Evolutionary conservation across 129 eudicot genomes (phyloP).

Genomic region (Calendula officinalis): DNA sequence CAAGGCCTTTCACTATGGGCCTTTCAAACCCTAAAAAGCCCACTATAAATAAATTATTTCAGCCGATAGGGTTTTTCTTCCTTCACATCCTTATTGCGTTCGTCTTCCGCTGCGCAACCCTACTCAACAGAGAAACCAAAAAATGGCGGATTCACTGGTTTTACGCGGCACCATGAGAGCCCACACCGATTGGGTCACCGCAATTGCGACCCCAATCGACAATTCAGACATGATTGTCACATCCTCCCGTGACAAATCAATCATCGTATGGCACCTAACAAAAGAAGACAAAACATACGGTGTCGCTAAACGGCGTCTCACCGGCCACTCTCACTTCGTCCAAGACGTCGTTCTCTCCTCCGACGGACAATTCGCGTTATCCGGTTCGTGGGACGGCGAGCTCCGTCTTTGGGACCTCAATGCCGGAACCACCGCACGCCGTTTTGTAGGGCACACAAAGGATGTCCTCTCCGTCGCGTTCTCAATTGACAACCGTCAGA

Average conservation of each 20-base stretch:
- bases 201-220: constrained; percentile 74
- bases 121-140: neutral
- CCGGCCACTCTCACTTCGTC: constrained; percentile 78
- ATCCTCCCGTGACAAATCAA: constrained; percentile 66
- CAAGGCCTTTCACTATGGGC: constrained; percentile 8
- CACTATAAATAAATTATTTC: constrained; percentile 3
- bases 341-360: constrained; percentile 83
- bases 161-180: constrained; percentile 74
- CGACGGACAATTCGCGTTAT: constrained; percentile 77
- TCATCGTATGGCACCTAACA: constrained; percentile 55
- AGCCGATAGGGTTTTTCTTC: constrained; percentile 25
- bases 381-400: constrained; percentile 83
- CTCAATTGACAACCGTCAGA: constrained; percentile 73
- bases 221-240: constrained; percentile 74
- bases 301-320: constrained; percentile 63
- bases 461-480: constrained; percentile 75
- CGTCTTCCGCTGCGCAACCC: neutral
- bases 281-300: constrained; percentile 60
- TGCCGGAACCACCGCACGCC: constrained; percentile 68
- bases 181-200: constrained; percentile 79
- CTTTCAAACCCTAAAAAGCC: constrained; percentile 31
- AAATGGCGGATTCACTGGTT: constrained; percentile 54
- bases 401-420: constrained; percentile 77
- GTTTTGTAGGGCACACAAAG: constrained; percentile 74
- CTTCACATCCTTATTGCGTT: constrained; percentile 11